Conservation (phyloP, 495 filamentous ascomycete species). For the Sabuloglossum arenarium region DNA sequence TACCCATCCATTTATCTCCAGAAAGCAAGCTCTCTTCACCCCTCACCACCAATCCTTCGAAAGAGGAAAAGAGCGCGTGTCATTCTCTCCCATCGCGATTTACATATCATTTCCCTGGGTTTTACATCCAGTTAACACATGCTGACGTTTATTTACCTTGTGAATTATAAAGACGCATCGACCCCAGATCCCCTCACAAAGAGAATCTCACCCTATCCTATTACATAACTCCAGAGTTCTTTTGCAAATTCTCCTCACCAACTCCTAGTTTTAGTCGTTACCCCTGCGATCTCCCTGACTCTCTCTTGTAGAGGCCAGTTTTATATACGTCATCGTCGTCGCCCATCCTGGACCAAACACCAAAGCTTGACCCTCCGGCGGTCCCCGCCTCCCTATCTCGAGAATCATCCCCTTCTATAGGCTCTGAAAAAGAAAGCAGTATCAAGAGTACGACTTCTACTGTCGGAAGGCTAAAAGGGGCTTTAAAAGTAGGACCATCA, state of each 20-base stretch:
- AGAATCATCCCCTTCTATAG: neutral
- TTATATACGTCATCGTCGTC: neutral
- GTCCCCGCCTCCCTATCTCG: neutral
- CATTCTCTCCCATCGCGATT: too few relatives aligned
- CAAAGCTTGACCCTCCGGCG: neutral
- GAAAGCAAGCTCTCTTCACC: neutral
- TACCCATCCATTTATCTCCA: too few relatives aligned
- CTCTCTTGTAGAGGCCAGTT: neutral
- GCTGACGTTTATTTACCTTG: neutral
- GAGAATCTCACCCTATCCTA: too few relatives aligned
- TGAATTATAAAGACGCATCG: neutral
- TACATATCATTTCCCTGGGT: too few relatives aligned
- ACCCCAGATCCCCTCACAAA: neutral
- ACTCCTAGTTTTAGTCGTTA: neutral
- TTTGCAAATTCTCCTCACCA: neutral
- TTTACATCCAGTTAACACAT: too few relatives aligned
- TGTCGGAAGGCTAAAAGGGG: constrained; percentile 23
- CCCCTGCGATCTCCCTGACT: neutral
- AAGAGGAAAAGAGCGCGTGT: neutral
- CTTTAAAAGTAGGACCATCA: constrained; percentile 8
- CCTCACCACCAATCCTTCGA: neutral
- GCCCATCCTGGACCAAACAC: constrained; percentile 1
- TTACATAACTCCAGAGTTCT: neutral
- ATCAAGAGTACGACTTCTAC: constrained; percentile 14
- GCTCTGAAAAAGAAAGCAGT: neutral